Conservation (phyloP, 768 basidiomycete genomes). For the Kwoniella dendrophila region DNA sequence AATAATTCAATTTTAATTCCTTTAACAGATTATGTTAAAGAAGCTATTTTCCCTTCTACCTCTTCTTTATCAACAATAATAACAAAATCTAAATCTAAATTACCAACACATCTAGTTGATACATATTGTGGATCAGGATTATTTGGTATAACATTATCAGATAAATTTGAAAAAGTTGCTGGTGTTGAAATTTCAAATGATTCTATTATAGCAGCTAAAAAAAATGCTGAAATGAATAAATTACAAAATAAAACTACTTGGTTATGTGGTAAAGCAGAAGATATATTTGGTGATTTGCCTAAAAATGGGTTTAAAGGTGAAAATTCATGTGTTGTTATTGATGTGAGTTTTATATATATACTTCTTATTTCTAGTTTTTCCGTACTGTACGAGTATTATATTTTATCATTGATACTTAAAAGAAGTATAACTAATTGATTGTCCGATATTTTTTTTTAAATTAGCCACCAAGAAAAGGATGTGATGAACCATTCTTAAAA, state of each 20-base stretch:
- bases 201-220: conserved; percentile 53
- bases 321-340: conserved; percentile 54
- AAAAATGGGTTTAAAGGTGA: conserved; percentile 47
- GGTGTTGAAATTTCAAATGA: conserved; percentile 75
- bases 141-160: conserved; percentile 62
- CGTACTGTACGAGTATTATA: not conserved
- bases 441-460: not conserved
- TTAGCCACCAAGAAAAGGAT: conserved; percentile 94
- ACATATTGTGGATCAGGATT: conserved; percentile 69
- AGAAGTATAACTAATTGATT: not conserved
- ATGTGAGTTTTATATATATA: conserved; percentile 34
- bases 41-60: conserved; percentile 54
- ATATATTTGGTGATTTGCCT: conserved; percentile 66
- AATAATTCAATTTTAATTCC: conserved; percentile 89
- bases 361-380: not conserved
- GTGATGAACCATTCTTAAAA: conserved; percentile 69
- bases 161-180: conserved; percentile 71
- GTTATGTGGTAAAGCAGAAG: conserved; percentile 75
- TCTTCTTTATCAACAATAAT: not conserved
- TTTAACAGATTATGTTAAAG: conserved; percentile 78
- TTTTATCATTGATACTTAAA: not conserved
- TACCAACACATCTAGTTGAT: conserved; percentile 83
- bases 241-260: conserved; percentile 60
- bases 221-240: conserved; percentile 58
- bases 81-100: not conserved